phyloP scores from a whole-genome alignment of 2,329 filamentous ascomycete genomes.

The Tolypocladium pustulatum region DNA sequence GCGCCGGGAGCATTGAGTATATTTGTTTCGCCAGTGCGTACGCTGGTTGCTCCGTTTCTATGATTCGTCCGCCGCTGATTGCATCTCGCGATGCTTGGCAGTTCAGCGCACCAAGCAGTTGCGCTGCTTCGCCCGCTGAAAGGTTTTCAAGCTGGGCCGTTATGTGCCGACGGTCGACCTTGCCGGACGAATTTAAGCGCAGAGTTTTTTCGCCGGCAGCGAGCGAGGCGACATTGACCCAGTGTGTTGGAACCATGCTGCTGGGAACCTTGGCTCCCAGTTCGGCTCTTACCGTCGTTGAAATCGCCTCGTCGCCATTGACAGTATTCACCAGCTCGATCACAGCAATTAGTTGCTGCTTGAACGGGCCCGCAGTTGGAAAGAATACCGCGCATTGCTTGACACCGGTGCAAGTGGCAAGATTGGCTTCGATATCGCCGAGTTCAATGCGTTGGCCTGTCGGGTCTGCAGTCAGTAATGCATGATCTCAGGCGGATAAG shows the following conservation, averaged over 20 bases:
- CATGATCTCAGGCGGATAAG: neutral
- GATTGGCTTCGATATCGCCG: constrained; percentile 8
- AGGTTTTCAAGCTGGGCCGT: neutral
- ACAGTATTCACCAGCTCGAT: neutral
- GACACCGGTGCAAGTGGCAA: neutral
- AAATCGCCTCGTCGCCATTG: neutral
- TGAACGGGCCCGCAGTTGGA: neutral
- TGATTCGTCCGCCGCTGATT: neutral
- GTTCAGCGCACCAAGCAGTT: neutral
- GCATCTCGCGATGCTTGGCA: neutral
- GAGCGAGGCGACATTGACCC: neutral
- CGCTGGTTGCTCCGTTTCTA: constrained; percentile 2
- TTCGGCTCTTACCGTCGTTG: neutral
- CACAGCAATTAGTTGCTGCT: neutral
- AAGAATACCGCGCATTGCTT: constrained; percentile 1
- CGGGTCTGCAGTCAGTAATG: neutral
- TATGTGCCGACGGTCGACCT: neutral
- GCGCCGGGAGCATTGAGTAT: neutral
- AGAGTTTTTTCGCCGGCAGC: neutral
- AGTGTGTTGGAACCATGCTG: constrained; percentile 1
- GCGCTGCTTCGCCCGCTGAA: neutral
- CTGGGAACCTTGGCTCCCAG: neutral
- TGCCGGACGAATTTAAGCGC: neutral
- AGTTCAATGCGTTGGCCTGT: constrained; percentile 43
- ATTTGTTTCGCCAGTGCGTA: constrained; percentile 1